Evolutionary conservation across 2,329 filamentous ascomycete genomes (phyloP).

Genomic region (Daldinia sp.): DNA sequence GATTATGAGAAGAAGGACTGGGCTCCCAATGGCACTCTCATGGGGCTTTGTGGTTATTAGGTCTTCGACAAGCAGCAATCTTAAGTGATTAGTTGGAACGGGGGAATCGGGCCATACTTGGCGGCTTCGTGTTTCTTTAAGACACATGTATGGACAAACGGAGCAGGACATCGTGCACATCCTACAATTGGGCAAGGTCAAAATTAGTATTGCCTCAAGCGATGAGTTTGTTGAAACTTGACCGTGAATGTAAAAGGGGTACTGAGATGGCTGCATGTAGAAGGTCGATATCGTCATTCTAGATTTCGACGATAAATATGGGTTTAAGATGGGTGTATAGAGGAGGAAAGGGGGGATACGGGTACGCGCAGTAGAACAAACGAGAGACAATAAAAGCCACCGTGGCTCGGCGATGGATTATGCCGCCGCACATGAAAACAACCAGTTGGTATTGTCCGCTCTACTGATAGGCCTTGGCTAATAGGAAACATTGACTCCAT

Average conservation of each 20-base stretch:
- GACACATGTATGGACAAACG: constrained; percentile 12
- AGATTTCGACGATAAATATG: constrained; percentile 6
- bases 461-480: neutral
- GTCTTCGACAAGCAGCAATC: neutral
- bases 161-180: constrained; percentile 7
- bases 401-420: neutral
- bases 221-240: constrained; percentile 24
- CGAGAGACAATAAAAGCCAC: constrained; percentile 2
- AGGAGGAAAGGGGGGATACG: constrained; percentile 9
- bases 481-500: neutral
- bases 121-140: constrained; percentile 34
- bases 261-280: constrained; percentile 18
- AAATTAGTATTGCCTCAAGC: constrained; percentile 30
- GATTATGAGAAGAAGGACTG: constrained; percentile 24
- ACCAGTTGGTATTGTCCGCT: neutral
- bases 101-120: constrained; percentile 7
- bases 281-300: constrained; percentile 14
- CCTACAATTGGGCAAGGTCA: constrained; percentile 18
- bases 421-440: neutral
- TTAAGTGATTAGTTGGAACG: constrained; percentile 18
- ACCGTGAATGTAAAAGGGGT: constrained; percentile 31
- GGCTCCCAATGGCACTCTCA: constrained; percentile 26
- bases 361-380: neutral
- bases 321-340: neutral
- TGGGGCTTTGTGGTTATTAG: constrained; percentile 26